phyloP scores from a whole-genome alignment of 176 grass and related monocot species.

The barley (Hordeum vulgare) region MorexV3_pseudomolecules_assembly NC_058522.1:254852377-254852876 shows the following conservation, averaged over 20 bases:
- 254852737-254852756: too few species aligned
- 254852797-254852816: too few species aligned
- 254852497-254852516: slow-evolving; percentile 36
- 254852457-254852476: slow-evolving; percentile 48
- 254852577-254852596: background rate
- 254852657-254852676: too few species aligned
- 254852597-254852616: background rate
- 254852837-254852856: too few species aligned
- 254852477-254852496: slow-evolving; percentile 47
- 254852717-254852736: too few species aligned
- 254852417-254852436: background rate
- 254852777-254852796: too few species aligned
- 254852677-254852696: too few species aligned
- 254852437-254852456: slow-evolving; percentile 32
- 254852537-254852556: slow-evolving; percentile 48
- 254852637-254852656: too few species aligned
- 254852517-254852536: slow-evolving; percentile 46
- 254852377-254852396: background rate
- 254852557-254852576: background rate
- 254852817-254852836: too few species aligned
- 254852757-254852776: too few species aligned
- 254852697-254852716: too few species aligned
- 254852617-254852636: background rate
- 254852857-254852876: too few species aligned
- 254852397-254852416: background rate